Conservation (phyloP, 2,329 filamentous ascomycete species). For the Xylaria sp. region DNA sequence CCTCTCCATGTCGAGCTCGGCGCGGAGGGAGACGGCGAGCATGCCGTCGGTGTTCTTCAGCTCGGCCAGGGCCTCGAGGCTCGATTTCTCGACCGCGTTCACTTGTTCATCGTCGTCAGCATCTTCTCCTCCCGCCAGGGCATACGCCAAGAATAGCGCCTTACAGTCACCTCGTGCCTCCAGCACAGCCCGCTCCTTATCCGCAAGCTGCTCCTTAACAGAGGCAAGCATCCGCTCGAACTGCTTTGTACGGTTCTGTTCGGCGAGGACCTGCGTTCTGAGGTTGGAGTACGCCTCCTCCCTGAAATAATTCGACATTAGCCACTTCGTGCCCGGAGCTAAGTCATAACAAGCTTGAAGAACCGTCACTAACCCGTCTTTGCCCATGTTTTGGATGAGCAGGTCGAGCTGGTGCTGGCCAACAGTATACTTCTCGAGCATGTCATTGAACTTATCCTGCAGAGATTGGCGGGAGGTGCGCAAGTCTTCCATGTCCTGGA, state of each 20-base stretch:
- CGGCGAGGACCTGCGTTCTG: slow-evolving; percentile 51
- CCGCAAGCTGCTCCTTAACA: slow-evolving; percentile 47
- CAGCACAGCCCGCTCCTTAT: slow-evolving; percentile 59
- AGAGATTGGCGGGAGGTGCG: slow-evolving; percentile 53
- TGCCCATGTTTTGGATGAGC: slow-evolving; percentile 53
- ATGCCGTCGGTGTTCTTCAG: slow-evolving; percentile 63
- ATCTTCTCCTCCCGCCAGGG: slow-evolving; percentile 15
- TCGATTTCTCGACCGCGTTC: slow-evolving; percentile 57
- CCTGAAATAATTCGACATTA: slow-evolving; percentile 53
- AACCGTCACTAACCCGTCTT: slow-evolving; percentile 57
- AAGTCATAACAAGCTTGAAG: slow-evolving; percentile 39
- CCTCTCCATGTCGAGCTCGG: slow-evolving; percentile 59
- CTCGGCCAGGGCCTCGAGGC: slow-evolving; percentile 56
- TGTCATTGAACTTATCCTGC: slow-evolving; percentile 57
- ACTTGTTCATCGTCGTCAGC: slow-evolving; percentile 43
- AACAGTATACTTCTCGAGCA: slow-evolving; percentile 61
- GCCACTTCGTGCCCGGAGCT: slow-evolving; percentile 40
- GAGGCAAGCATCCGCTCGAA: slow-evolving; percentile 50
- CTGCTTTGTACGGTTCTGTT: slow-evolving; percentile 51
- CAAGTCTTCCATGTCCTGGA: slow-evolving; percentile 59
- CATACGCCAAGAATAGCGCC: slow-evolving; percentile 36
- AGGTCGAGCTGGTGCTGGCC: slow-evolving; percentile 60
- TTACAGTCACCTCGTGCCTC: slow-evolving; percentile 55
- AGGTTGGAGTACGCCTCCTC: slow-evolving; percentile 56
- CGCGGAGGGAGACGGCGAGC: slow-evolving; percentile 60